A percentile compares a stretch with the other conserved stretches of the same genome.
These are phyloP conservation scores for Macrolepiota albuminosa DNA, from an alignment of 768 basidiomycete species.

Conservation along the genomic window DNA sequence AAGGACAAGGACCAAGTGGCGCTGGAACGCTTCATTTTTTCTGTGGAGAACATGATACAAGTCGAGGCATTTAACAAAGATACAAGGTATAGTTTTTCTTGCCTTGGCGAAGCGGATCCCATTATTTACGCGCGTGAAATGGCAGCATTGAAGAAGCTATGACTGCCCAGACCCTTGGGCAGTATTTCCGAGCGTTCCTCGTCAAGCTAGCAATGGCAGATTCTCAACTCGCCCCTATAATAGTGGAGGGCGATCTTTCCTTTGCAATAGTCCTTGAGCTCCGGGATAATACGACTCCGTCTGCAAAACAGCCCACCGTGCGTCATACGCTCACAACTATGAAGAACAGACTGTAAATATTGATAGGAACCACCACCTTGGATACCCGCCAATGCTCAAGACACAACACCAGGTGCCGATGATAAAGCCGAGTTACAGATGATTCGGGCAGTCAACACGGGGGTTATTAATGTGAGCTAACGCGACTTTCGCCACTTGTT, in stretches of 20 bases:
- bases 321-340: background rate
- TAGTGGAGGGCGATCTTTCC: conserved; percentile 58
- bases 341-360: background rate
- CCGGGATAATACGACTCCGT: conserved; percentile 57
- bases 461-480: conserved; percentile 65
- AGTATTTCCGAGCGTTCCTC: conserved; percentile 80
- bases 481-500: background rate
- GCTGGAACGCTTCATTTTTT: conserved; percentile 88
- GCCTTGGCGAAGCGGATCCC: background rate
- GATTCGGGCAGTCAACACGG: conserved; percentile 78
- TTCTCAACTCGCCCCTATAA: conserved; percentile 57
- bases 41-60: conserved; percentile 76
- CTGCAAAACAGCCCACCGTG: conserved; percentile 45
- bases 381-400: conserved; percentile 67
- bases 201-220: conserved; percentile 79
- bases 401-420: conserved; percentile 64
- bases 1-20: conserved; percentile 76
- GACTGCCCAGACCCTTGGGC: conserved; percentile 54
- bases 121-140: background rate
- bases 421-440: conserved; percentile 69
- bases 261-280: conserved; percentile 85
- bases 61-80: conserved; percentile 69
- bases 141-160: conserved; percentile 69
- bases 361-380: conserved; percentile 67
- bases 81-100: conserved; percentile 40